phyloP scores from a whole-genome alignment of 768 basidiomycete species.

The Hypholoma sublateritium region DNA sequence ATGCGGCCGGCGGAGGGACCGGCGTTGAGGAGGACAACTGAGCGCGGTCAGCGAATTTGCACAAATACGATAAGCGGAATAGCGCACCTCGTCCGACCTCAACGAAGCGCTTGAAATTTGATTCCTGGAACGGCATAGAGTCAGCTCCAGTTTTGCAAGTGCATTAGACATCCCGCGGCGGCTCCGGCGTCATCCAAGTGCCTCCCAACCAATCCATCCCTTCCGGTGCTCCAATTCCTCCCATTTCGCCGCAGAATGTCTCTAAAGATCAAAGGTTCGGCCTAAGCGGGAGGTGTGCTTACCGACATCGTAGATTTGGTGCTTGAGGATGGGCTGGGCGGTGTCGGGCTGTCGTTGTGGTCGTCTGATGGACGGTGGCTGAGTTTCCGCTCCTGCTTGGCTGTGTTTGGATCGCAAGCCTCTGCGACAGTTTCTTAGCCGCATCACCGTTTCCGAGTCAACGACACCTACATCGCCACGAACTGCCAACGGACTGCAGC shows the following conservation, averaged over 20 bases:
- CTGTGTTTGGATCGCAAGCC: not conserved
- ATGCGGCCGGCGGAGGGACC: slow-evolving; percentile 87
- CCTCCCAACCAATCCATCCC: slow-evolving; percentile 23
- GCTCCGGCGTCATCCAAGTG: slow-evolving; percentile 15
- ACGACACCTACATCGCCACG: no score
- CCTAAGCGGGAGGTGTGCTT: slow-evolving; percentile 18
- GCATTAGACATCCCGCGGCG: slow-evolving; percentile 4
- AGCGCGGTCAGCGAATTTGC: not conserved
- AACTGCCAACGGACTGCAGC: no score
- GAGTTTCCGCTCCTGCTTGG: slow-evolving; percentile 4
- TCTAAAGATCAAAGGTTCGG: slow-evolving; percentile 15
- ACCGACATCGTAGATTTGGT: slow-evolving; percentile 31
- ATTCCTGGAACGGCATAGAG: slow-evolving; percentile 46
- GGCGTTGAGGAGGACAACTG: slow-evolving; percentile 90
- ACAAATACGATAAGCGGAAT: not conserved
- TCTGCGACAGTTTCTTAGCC: not conserved
- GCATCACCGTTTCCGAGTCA: no score
- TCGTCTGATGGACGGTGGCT: slow-evolving; percentile 7
- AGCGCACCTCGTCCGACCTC: slow-evolving; percentile 91
- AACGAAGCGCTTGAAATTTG: slow-evolving; percentile 95
- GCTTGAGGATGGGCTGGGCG: slow-evolving; percentile 28
- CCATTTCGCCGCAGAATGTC: slow-evolving; percentile 5
- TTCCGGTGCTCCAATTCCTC: slow-evolving; percentile 4
- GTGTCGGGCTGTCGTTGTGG: slow-evolving; percentile 26
- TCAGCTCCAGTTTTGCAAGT: slow-evolving; percentile 5